phyloP scores from a whole-genome alignment of 2,329 filamentous ascomycete species.

The Teratosphaeriaceae sp. region DNA sequence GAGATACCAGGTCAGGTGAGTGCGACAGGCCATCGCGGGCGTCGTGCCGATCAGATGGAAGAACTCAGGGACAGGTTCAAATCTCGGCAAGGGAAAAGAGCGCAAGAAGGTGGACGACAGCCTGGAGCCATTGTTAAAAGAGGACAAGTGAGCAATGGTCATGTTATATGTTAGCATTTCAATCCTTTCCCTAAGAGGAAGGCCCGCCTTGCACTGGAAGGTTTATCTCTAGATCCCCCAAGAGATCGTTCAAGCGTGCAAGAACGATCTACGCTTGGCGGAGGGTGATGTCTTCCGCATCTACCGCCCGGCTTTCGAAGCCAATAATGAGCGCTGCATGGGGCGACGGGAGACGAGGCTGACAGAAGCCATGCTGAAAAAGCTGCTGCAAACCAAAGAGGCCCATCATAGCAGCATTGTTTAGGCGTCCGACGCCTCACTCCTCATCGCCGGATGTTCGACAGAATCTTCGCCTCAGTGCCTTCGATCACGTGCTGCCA shows the following conservation, averaged over 20 bases:
- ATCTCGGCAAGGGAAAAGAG: no score
- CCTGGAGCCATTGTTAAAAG: no score
- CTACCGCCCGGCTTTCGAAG: background rate
- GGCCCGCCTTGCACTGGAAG: no score
- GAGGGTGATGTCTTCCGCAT: constrained; percentile 1
- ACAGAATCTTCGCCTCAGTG: background rate
- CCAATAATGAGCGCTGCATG: background rate
- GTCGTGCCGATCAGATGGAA: no score
- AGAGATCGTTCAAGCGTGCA: background rate
- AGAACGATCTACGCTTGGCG: background rate
- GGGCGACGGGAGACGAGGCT: background rate
- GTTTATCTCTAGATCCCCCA: no score
- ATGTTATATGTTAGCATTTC: no score
- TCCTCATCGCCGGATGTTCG: background rate
- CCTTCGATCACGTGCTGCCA: background rate
- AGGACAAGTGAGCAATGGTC: no score
- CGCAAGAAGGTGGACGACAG: no score
- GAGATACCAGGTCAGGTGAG: no score
- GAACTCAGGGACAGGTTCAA: no score
- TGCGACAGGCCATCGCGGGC: no score
- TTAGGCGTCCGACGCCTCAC: background rate
- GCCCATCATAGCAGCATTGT: background rate
- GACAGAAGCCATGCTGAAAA: background rate
- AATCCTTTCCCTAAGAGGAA: no score
- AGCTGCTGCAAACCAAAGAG: background rate